Base-by-base conservation (phyloP, 495 filamentous ascomycete genomes). In the Penicillium arizonense region DNA sequence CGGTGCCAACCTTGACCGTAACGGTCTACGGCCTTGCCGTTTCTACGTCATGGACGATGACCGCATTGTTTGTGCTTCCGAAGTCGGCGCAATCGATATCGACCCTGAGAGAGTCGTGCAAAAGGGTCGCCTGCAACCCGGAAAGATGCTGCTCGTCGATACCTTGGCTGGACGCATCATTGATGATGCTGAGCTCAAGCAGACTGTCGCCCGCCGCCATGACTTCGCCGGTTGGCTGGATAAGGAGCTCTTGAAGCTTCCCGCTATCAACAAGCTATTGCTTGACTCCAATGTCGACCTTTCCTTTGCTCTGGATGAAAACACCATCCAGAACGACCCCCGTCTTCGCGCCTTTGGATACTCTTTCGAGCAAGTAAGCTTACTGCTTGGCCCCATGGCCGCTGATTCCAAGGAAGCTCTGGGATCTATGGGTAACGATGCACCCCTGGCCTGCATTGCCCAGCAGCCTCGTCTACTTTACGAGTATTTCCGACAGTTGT, bases 331-430 rank as follows among this genome's bases (percentile, higher is more conserved):
- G 54, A 87, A 90, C 63, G 94, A 99, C 64, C 83, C 86, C 20
- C 78, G 91, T 30, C 75, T 99, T 42, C 86, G 85, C 53, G 89
- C 92, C 8, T 97, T 95, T 62, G 95, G 95, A 12, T 99, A 97
- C 67, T 95, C 94, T 26, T 90, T 96, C 55, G 94, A 99, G 72
- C 94, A 99, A 69, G 89, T 99, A 67, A 95, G 87, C 69, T 73
- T 99, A 68, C 77, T 99, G 9, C 82, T 99, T 24, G 95, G 87
- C 18, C 94, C 94, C 8, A 99, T 99, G 94, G 94, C 91, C 51
- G 91, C 93, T 24, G 94, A 99, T 58, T 96, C 96, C 42, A 99
- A 99, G 76, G 94, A 99, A 72, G 95, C 94, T n/a, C 81, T 99
- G 24, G 94, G 94, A 32, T 99, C 94, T 49, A 99, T 99, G 94